These are phyloP conservation scores for Quercus dentata DNA, from an alignment of 306 rosid species.

Conservation along the genomic window DNA sequence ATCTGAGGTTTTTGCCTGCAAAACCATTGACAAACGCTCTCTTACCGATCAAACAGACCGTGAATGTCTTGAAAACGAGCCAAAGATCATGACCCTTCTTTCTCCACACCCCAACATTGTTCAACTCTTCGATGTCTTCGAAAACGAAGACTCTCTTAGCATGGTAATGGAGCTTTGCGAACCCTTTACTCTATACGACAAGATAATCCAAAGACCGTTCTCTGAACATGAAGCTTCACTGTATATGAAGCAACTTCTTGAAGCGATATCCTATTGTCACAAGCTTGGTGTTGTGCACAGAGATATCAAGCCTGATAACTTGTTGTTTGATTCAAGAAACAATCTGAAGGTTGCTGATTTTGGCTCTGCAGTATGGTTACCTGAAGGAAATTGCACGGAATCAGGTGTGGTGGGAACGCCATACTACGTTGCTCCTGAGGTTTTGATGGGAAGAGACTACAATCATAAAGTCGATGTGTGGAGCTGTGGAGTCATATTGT, in stretches of 20 bases:
- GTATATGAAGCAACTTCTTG: conserved; percentile 46
- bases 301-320: conserved; percentile 73
- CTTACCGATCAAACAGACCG: conserved; percentile 60
- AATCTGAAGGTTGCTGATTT: conserved; percentile 68
- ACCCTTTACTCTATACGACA: conserved; percentile 60
- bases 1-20: conserved; percentile 46
- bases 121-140: conserved; percentile 42
- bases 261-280: conserved; percentile 65
- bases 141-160: conserved; percentile 37
- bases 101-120: conserved; percentile 69
- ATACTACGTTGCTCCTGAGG: conserved; percentile 77
- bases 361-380: conserved; percentile 78
- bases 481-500: conserved; percentile 70
- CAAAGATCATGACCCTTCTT: conserved; percentile 62
- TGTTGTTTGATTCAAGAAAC: conserved; percentile 48
- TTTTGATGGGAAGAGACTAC: conserved; percentile 53
- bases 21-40: conserved; percentile 53
- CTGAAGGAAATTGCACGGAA: conserved; percentile 37
- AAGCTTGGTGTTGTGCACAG: conserved; percentile 57
- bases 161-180: conserved; percentile 64
- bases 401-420: conserved; percentile 79
- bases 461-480: conserved; percentile 64
- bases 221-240: conserved; percentile 48
- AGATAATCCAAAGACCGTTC: conserved; percentile 33
- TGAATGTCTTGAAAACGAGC: conserved; percentile 62